Base-by-base conservation (phyloP, 257 asterid genomes). In the Lycium barbarum region DNA sequence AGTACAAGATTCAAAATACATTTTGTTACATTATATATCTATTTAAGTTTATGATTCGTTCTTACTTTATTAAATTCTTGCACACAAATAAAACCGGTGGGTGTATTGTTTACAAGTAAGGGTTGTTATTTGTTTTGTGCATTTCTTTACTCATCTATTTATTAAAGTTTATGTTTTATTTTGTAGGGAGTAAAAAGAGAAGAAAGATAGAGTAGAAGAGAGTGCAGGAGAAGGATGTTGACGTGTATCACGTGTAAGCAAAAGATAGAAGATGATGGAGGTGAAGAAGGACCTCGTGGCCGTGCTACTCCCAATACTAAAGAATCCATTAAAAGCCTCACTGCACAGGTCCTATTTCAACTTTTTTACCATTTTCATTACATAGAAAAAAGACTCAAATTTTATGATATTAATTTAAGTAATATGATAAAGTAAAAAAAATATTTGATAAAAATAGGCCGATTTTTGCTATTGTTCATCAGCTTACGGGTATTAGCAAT, bases 321-420 rank as follows among this genome's bases (percentile, higher is more conserved):
- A 94, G 98, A 95, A 91, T 91, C 98, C 96, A 94, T 97, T 94
- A 95, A 97, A 94, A 94, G 98, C 98, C 99, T 97, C 88, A 89
- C 99, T 67, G 85, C 92, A 40, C 99, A 97, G 99, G 99, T 95
- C 86, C 78, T 36, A 68, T 68, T 68, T 66, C 11, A 6, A 33
- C 74, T 67, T 67, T 26, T 67, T 26, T 65, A 26, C 38, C 55
- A 51, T 49, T 49, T 49, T 49, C 13, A 9, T 49, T 8, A 9
- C 55, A 49, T 9, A 49, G 14, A 49, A 8, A 49, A 47, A 49
- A 49, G 12, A 9, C 9, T 1, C 12, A 3, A 7, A 49, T 7
- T 49, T 49, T 49, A 49, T 49, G 3, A 49, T 49, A 49, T 9
- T 49, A 49, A 49, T 49, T 49, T 3, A 2, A 9, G 9, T 7